phyloP scores from a whole-genome alignment of 169 alveolate genomes.

The Eimeria maxima region DNA sequence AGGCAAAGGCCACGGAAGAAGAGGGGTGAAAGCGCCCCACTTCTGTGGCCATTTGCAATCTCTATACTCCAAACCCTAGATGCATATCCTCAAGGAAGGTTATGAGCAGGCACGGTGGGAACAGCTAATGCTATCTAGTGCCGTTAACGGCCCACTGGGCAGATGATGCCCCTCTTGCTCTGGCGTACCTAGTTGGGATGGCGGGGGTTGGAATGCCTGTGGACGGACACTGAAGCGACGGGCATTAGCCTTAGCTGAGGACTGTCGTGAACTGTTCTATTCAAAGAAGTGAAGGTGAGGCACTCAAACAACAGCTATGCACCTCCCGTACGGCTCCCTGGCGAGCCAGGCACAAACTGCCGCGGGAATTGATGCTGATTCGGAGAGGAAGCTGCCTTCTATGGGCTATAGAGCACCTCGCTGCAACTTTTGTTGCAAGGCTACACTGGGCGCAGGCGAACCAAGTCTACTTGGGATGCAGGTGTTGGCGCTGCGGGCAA shows the following conservation, averaged over 20 bases:
- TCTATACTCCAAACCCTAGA: too few species aligned
- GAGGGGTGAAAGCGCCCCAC: background rate
- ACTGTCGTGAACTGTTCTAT: background rate
- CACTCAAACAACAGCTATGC: too few species aligned
- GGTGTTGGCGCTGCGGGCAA: background rate
- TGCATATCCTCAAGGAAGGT: background rate
- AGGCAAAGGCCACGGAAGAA: background rate
- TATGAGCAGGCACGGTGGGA: background rate
- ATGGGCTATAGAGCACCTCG: background rate
- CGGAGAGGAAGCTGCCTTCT: too few species aligned
- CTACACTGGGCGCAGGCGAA: background rate
- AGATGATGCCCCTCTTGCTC: too few species aligned
- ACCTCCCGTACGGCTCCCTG: too few species aligned
- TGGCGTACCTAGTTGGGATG: too few species aligned
- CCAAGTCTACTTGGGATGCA: background rate
- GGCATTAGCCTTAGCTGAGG: background rate
- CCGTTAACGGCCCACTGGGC: background rate
- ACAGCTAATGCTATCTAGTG: background rate
- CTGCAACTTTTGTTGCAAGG: background rate
- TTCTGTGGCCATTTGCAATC: background rate
- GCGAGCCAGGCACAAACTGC: too few species aligned
- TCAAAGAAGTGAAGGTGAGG: too few species aligned
- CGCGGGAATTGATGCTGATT: too few species aligned
- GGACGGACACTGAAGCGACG: background rate
- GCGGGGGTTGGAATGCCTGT: background rate